Evolutionary conservation across 2,329 filamentous ascomycete species (phyloP).

Genomic region (Colletotrichum siamense): DNA sequence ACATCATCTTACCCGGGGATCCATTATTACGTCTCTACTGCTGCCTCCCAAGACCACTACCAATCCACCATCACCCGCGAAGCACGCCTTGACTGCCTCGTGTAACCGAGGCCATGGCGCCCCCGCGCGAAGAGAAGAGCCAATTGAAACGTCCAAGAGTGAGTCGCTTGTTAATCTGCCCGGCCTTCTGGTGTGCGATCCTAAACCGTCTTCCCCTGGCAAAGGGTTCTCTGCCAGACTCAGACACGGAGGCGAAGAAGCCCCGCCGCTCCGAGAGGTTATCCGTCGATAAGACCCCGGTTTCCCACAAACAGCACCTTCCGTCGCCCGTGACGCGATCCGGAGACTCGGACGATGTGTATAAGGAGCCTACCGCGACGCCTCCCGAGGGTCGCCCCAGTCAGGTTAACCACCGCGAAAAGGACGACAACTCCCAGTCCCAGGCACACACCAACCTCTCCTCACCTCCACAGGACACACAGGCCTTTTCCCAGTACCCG

Average conservation of each 20-base stretch:
- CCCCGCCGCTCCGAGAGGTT: conserved; percentile 79
- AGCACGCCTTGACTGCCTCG: neutral
- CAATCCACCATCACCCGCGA: neutral
- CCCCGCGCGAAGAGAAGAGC: conserved; percentile 74
- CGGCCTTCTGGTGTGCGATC: conserved; percentile 21
- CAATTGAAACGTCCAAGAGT: conserved; percentile 85
- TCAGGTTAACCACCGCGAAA: conserved; percentile 57
- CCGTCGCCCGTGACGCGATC: conserved; percentile 80
- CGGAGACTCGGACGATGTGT: conserved; percentile 48
- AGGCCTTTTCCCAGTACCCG: conserved; percentile 72
- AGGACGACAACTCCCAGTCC: conserved; percentile 52
- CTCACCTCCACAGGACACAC: conserved; percentile 69
- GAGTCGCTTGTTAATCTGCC: conserved; percentile 38
- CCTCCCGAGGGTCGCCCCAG: conserved; percentile 67
- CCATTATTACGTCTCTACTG: neutral
- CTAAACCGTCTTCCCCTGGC: conserved; percentile 27
- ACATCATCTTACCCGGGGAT: neutral
- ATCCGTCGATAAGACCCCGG: conserved; percentile 62
- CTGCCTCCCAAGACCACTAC: neutral
- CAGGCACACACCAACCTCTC: conserved; percentile 44
- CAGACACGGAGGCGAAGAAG: conserved; percentile 77
- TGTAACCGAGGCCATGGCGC: conserved; percentile 51
- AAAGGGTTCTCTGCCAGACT: conserved; percentile 71
- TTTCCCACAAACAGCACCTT: conserved; percentile 70
- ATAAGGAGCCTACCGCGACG: conserved; percentile 75